These are phyloP conservation scores for Geopyxis carbonaria DNA, from an alignment of 495 filamentous ascomycete species.

Conservation along the genomic window DNA sequence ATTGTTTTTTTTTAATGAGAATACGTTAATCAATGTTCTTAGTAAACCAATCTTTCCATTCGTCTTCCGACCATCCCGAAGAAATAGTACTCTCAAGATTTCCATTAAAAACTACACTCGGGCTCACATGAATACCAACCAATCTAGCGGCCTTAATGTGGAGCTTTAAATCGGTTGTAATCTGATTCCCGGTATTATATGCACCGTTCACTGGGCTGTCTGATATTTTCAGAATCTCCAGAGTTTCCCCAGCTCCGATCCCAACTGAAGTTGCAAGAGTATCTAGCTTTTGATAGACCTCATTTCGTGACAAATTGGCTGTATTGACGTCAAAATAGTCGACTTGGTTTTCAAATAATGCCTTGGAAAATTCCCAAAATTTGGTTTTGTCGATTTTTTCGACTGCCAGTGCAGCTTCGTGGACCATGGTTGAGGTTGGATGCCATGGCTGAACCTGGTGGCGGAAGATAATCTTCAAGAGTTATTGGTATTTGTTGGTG, in stretches of 20 bases:
- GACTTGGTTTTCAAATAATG: constrained; percentile 50
- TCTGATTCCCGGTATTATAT: constrained; percentile 59
- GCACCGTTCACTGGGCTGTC: constrained; percentile 46
- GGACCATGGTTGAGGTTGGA: constrained; percentile 67
- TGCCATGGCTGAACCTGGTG: constrained; percentile 96
- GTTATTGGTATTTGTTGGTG: no score
- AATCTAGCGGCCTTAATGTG: constrained; percentile 65
- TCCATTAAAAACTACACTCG: constrained; percentile 77
- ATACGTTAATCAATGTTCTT: constrained; percentile 60
- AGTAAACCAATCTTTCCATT: constrained; percentile 61
- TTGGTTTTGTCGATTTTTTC: constrained; percentile 44
- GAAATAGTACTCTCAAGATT: constrained; percentile 62
- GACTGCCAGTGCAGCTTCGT: constrained; percentile 75
- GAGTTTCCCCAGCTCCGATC: constrained; percentile 46
- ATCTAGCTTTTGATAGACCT: constrained; percentile 64
- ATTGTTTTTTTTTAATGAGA: no score
- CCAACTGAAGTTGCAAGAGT: constrained; percentile 46
- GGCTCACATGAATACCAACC: constrained; percentile 71
- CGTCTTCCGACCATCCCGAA: constrained; percentile 54
- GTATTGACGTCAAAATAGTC: constrained; percentile 69
- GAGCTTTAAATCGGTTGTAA: constrained; percentile 71
- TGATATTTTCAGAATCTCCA: constrained; percentile 43
- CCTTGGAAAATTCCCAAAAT: constrained; percentile 59
- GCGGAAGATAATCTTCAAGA: constrained; percentile 64
- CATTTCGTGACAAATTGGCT: constrained; percentile 64